A percentile compares a stretch with the other conserved stretches of the same genome.
Conservation (phyloP, 2,329 filamentous ascomycete genomes). For the Didymella glomerata region DNA sequence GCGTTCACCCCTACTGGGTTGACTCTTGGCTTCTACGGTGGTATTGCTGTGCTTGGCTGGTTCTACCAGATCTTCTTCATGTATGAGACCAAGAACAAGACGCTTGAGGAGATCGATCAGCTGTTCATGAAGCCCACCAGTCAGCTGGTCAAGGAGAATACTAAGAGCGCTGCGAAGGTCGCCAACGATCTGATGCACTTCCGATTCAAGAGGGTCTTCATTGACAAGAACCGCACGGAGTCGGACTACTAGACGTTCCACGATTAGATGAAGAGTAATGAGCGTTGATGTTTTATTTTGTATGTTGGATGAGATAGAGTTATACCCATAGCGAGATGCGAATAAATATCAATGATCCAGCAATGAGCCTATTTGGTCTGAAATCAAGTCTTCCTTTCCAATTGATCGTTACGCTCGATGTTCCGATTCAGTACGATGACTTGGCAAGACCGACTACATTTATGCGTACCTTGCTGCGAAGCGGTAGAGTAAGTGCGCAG, state of each 20-base stretch:
- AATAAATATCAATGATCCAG: neutral
- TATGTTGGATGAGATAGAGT: neutral
- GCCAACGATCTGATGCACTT: constrained; percentile 56
- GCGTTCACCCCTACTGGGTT: constrained; percentile 73
- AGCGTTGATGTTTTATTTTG: neutral
- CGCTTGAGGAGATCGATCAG: constrained; percentile 75
- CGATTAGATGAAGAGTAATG: neutral
- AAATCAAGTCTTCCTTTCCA: neutral
- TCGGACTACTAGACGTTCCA: constrained; percentile 8
- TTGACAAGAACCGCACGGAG: constrained; percentile 41
- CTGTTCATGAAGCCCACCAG: constrained; percentile 71
- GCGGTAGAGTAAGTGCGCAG: neutral
- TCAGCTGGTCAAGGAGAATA: constrained; percentile 63
- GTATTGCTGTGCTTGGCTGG: constrained; percentile 74
- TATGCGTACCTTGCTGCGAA: no score
- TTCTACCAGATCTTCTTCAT: constrained; percentile 78
- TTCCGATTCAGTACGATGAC: neutral
- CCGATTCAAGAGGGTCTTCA: constrained; percentile 60
- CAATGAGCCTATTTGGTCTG: neutral
- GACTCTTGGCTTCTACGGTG: constrained; percentile 75
- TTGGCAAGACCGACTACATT: neutral
- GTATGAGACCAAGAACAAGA: constrained; percentile 75
- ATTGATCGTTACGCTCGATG: neutral
- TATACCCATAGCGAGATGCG: constrained; percentile 14
- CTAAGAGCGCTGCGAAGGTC: constrained; percentile 55